Conservation (phyloP, 257 asterid genomes). For the Przewalskia tangutica region DNA sequence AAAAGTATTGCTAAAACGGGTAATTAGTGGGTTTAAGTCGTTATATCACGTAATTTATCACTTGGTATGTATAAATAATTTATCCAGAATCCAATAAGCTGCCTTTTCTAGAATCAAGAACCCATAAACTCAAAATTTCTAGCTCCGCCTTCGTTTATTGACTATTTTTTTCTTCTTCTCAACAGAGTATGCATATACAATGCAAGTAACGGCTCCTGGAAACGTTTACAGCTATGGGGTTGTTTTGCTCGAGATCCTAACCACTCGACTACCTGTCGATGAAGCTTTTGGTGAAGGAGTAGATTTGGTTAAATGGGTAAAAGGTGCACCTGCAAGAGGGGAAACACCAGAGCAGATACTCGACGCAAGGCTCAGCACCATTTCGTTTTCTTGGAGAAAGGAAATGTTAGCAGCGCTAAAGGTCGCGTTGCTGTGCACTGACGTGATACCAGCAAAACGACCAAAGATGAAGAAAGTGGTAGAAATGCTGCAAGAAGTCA, state of each 20-base stretch:
- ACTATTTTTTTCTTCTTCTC: neutral
- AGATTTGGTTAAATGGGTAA: constrained; percentile 98
- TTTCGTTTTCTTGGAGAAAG: constrained; percentile 84
- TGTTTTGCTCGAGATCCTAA: constrained; percentile 83
- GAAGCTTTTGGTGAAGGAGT: constrained; percentile 95
- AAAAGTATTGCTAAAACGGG: too few species aligned
- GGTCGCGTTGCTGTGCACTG: constrained; percentile 79
- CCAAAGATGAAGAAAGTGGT: constrained; percentile 91
- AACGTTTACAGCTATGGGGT: constrained; percentile 97
- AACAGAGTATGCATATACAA: constrained; percentile 92
- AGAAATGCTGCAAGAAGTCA: constrained; percentile 78
- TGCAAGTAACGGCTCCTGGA: constrained; percentile 99
- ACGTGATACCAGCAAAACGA: constrained; percentile 81
- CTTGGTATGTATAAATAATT: too few species aligned
- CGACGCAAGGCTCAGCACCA: constrained; percentile 78
- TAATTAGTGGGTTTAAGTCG: too few species aligned
- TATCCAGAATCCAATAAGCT: too few species aligned
- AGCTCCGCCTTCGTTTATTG: too few species aligned
- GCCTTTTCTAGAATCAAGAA: too few species aligned
- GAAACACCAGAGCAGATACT: constrained; percentile 99
- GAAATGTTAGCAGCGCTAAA: constrained; percentile 90
- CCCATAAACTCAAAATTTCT: too few species aligned
- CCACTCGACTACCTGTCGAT: constrained; percentile 72
- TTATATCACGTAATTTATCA: too few species aligned
- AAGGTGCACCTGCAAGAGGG: constrained; percentile 71